phyloP scores from a whole-genome alignment of 2,329 filamentous ascomycete genomes.

The Penicillium sp. region DNA sequence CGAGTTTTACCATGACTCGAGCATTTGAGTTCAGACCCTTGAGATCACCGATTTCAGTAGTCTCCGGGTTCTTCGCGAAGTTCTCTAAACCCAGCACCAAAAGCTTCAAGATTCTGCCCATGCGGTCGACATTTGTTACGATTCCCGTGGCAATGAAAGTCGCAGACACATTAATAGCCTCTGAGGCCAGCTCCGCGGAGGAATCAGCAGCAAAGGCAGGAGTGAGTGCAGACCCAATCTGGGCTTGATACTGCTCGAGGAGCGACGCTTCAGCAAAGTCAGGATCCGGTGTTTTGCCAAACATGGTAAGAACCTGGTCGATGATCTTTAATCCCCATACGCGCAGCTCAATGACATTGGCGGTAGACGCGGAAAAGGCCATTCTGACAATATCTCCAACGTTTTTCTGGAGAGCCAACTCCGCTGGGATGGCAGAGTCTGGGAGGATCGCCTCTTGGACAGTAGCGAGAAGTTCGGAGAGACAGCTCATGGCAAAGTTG shows the following conservation, averaged over 20 bases:
- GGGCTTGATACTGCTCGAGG: constrained; percentile 95
- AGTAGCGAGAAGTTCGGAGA: constrained; percentile 77
- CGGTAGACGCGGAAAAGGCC: constrained; percentile 95
- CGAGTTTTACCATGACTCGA: constrained; percentile 97
- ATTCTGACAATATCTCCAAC: constrained; percentile 93
- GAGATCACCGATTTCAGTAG: constrained; percentile 85
- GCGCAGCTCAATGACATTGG: constrained; percentile 82
- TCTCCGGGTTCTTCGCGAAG: constrained; percentile 77
- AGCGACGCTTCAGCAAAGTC: constrained; percentile 97
- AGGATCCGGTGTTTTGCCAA: constrained; percentile 90
- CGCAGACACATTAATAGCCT: constrained; percentile 96
- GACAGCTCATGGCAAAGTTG: constrained; percentile 86
- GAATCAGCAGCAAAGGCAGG: constrained; percentile 95
- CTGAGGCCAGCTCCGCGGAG: constrained; percentile 89
- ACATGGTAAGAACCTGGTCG: constrained; percentile 89
- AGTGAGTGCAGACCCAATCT: constrained; percentile 94
- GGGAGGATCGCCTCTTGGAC: constrained; percentile 75
- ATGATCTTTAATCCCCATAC: constrained; percentile 93
- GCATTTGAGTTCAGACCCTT: constrained; percentile 92
- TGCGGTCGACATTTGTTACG: constrained; percentile 95
- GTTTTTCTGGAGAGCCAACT: constrained; percentile 73
- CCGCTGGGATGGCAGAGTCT: constrained; percentile 74
- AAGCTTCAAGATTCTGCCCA: constrained; percentile 95
- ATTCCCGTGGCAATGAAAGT: constrained; percentile 97
- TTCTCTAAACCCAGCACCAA: constrained; percentile 88